Percentiles rank a stretch among this genome's conserved stretches.
These are phyloP conservation scores for Solanum medicagineum DNA, from an alignment of 257 asterid species.

Conservation along the genomic window DNA sequence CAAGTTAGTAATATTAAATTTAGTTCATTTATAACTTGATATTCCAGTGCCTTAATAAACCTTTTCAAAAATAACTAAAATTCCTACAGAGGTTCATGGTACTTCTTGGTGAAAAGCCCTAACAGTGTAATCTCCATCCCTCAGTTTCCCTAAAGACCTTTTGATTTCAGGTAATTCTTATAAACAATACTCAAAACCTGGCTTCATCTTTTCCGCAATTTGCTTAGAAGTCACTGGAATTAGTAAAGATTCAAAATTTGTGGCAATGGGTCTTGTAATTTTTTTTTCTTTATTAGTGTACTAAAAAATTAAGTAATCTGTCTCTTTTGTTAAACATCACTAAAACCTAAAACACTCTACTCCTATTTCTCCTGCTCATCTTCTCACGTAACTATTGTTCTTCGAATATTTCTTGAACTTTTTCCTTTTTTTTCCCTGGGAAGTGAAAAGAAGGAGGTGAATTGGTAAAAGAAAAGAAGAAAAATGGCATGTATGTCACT, in stretches of 20 bases:
- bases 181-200: background rate
- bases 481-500: constrained; percentile 23
- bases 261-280: background rate
- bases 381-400: background rate
- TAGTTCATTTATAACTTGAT: no score
- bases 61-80: no score
- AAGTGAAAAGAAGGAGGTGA: background rate
- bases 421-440: background rate
- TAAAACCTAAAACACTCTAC: background rate
- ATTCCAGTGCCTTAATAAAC: no score
- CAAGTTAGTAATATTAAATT: no score
- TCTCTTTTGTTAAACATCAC: no score
- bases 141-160: background rate
- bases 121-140: background rate
- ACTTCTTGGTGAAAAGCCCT: no score
- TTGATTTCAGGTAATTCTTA: background rate
- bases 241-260: background rate
- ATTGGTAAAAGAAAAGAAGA: background rate
- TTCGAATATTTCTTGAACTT: background rate
- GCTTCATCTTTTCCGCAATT: background rate
- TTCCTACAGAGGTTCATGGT: no score
- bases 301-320: no score
- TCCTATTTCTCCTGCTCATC: background rate
- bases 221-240: background rate
- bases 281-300: background rate